phyloP scores from a whole-genome alignment of 495 filamentous ascomycete species.

The Xylaria venustula region DNA sequence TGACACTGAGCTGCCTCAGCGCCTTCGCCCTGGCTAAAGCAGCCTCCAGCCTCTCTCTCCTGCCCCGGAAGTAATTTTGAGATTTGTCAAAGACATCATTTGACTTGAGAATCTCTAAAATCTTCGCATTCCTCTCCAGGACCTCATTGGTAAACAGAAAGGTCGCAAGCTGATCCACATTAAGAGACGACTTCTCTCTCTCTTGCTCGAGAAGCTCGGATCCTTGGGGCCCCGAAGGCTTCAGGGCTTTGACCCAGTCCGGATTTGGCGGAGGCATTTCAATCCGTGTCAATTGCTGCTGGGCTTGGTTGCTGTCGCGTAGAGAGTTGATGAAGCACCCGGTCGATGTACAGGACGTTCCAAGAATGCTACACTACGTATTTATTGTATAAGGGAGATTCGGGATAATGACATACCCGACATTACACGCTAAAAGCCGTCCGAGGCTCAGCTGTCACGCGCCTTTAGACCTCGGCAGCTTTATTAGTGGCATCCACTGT shows the following conservation, averaged over 20 bases:
- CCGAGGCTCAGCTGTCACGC: too few relatives aligned
- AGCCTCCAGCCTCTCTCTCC: slow-evolving; percentile 62
- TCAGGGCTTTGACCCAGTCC: slow-evolving; percentile 64
- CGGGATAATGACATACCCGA: too few relatives aligned
- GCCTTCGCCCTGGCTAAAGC: slow-evolving; percentile 64
- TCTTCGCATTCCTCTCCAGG: slow-evolving; percentile 50
- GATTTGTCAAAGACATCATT: slow-evolving; percentile 69
- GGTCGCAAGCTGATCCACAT: slow-evolving; percentile 49
- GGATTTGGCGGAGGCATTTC: slow-evolving; percentile 26
- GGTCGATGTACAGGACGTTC: too few relatives aligned
- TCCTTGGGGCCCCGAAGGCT: slow-evolving; percentile 60
- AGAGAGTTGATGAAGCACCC: too few relatives aligned
- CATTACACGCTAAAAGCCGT: too few relatives aligned
- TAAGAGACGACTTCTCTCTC: slow-evolving; percentile 51
- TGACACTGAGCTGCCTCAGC: slow-evolving; percentile 59
- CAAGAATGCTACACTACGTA: too few relatives aligned
- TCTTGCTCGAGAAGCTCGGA: slow-evolving; percentile 58
- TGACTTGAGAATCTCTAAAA: slow-evolving; percentile 54
- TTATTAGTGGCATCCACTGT: too few relatives aligned
- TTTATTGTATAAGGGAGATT: too few relatives aligned
- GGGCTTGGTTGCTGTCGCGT: too few relatives aligned
- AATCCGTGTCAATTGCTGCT: neutral
- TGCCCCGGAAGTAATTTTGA: slow-evolving; percentile 63
- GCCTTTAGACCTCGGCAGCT: too few relatives aligned
- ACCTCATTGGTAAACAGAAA: slow-evolving; percentile 60